Conservation (phyloP, 352 stramenopile species). For the Phytophthora melonis region DNA sequence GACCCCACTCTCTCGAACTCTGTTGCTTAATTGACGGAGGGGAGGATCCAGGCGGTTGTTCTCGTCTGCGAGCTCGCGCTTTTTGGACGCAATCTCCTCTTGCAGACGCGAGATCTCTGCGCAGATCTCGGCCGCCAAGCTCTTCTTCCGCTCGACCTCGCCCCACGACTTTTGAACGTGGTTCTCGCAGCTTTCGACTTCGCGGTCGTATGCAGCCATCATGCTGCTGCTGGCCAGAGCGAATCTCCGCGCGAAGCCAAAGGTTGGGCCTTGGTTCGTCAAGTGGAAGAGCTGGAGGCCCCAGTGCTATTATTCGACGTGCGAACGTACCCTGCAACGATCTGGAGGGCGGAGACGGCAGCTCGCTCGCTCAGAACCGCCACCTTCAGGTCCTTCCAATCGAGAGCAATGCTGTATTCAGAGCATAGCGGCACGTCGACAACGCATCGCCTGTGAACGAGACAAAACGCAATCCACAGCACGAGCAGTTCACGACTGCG, state of each 20-base stretch:
- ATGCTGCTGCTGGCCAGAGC: slow-evolving; percentile 23
- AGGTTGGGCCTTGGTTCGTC: slow-evolving; percentile 43
- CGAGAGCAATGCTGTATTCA: slow-evolving; percentile 54
- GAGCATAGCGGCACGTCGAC: slow-evolving; percentile 11
- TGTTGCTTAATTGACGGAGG: not conserved
- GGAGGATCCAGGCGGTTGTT: slow-evolving; percentile 5
- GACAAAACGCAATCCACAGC: slow-evolving; percentile 53
- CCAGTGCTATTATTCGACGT: slow-evolving; percentile 39
- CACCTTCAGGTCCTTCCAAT: slow-evolving; percentile 47
- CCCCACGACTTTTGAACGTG: slow-evolving; percentile 23
- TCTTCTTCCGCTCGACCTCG: slow-evolving; percentile 31
- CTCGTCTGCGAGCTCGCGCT: slow-evolving; percentile 16
- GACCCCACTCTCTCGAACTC: not conserved
- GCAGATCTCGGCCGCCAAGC: slow-evolving; percentile 1
- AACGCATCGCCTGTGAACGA: slow-evolving; percentile 43
- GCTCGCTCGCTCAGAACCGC: slow-evolving; percentile 44
- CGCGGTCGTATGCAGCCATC: slow-evolving; percentile 12
- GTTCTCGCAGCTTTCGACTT: slow-evolving; percentile 26
- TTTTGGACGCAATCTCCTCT: not conserved
- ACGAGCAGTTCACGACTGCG: slow-evolving; percentile 51
- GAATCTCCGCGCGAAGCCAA: slow-evolving; percentile 43
- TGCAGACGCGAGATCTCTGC: slow-evolving; percentile 12
- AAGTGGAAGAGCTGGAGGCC: slow-evolving; percentile 49
- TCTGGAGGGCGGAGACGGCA: slow-evolving; percentile 39
- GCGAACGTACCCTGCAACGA: slow-evolving; percentile 52